Base-by-base conservation (phyloP, 768 basidiomycete genomes). In the Amanita exitialis region DNA sequence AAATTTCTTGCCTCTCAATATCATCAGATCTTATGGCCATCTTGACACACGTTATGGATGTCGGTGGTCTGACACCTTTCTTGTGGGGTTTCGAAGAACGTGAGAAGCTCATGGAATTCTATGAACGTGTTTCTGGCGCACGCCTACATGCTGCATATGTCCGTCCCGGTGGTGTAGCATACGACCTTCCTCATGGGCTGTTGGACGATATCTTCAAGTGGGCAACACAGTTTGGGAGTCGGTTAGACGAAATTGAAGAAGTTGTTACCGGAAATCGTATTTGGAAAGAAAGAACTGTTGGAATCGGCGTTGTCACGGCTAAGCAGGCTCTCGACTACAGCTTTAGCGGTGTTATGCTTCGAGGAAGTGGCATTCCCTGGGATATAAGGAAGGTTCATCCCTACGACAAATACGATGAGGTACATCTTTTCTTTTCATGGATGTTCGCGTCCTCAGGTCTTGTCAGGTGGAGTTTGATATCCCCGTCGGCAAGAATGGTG, bases 71-170 rank as follows among this genome's bases (percentile, higher is more conserved):
- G 8, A 99, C 95, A 2, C 95, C 95, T 34, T 99, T 97, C 83
- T 75, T 99, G 27, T 99, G 95, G 93, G 95, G 95, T 59, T 98
- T 98, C 76, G 95, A 98, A 69, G 95, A 99, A 68, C 91, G 95
- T 51, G 95, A 98, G 72, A 99, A 99, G 75, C 82, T 98, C 56
- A 98, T 98, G 95, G 95, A 99, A 64, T 99, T 98, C 70, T 99
- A 99, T 66, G 95, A 99, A 70, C 92, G 95, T 51, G 95, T 98
- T 36, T 97, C 94, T 7, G 95, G 95, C 57, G 95, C 95, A 4
- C 93, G 95, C 50, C 77, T 99, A 61, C 95, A 99, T 62, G 83
- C 92, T 4, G 95, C 95, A n/a, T 99, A 97, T 65, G 86, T 97
- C 44, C 87, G 95, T 54, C 95, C 95, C 1, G 95, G 95, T 54